Conservation (phyloP, 371 early-diverging fungal genomes). For the Rhizopus sp. region DNA sequence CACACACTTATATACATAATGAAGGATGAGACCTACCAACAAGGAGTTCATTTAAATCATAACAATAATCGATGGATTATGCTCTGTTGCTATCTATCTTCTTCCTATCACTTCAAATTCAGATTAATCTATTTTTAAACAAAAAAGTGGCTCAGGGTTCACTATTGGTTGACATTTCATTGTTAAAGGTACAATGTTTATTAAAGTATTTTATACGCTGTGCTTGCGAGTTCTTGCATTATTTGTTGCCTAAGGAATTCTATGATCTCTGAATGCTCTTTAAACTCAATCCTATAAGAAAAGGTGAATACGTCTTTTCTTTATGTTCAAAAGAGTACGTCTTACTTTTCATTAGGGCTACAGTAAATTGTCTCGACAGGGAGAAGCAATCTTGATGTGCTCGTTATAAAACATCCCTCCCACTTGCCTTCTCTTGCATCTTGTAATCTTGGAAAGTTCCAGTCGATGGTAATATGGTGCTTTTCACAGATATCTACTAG, state of each 20-base stretch:
- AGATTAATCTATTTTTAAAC: too few species aligned
- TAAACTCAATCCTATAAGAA: constrained; percentile 29
- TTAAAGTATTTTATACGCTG: constrained; percentile 3
- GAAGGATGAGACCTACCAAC: too few species aligned
- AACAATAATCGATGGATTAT: too few species aligned
- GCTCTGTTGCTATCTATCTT: too few species aligned
- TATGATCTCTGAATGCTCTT: constrained; percentile 28
- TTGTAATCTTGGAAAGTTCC: constrained; percentile 48
- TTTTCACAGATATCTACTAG: constrained; percentile 52
- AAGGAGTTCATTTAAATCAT: too few species aligned
- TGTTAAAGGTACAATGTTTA: too few species aligned
- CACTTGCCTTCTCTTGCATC: constrained; percentile 46
- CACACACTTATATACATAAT: too few species aligned
- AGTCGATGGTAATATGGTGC: constrained; percentile 47
- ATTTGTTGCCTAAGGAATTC: constrained; percentile 36
- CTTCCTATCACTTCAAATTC: too few species aligned
- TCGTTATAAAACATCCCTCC: constrained; percentile 64
- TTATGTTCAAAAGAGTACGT: neutral
- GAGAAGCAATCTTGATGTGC: constrained; percentile 59
- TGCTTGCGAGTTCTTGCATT: constrained; percentile 28
- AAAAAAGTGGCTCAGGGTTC: too few species aligned
- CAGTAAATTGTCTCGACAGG: constrained; percentile 50
- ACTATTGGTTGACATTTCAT: too few species aligned
- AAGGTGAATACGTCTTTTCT: neutral
- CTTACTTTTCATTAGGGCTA: constrained; percentile 34